A percentile compares a stretch with the other conserved stretches of the same genome.
Evolutionary conservation across 2,329 filamentous ascomycete genomes (phyloP).

Genomic region (Bretziella fagacearum): DNA sequence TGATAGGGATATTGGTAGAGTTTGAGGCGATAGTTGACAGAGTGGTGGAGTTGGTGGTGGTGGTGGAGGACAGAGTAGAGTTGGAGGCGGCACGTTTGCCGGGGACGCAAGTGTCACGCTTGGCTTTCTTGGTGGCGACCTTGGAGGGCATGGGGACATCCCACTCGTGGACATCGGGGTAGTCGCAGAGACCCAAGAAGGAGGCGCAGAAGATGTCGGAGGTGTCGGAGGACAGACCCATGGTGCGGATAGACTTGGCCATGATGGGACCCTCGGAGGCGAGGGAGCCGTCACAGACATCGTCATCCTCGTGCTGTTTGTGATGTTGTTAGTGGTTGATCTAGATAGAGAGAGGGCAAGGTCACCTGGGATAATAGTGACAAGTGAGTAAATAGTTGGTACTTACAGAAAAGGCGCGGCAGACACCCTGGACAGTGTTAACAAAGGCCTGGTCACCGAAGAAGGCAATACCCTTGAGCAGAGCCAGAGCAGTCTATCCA

Average conservation of each 20-base stretch:
- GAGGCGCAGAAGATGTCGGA: constrained; percentile 35
- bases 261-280: constrained; percentile 36
- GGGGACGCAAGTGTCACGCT: constrained; percentile 17
- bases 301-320: constrained; percentile 31
- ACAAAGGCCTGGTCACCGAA: constrained; percentile 28
- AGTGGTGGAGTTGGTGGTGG: neutral
- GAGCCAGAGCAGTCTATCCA: constrained; percentile 13
- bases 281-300: constrained; percentile 38
- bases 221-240: constrained; percentile 31
- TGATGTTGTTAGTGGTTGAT: constrained; percentile 3
- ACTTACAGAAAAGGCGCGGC: constrained; percentile 22
- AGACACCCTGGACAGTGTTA: constrained; percentile 20
- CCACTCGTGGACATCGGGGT: constrained; percentile 28
- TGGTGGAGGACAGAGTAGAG: constrained; percentile 10
- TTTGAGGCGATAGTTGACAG: no score
- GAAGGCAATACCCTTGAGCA: constrained; percentile 28
- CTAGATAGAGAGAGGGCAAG: neutral
- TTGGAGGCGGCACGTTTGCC: constrained; percentile 21
- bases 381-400: no score
- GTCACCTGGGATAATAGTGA: no score
- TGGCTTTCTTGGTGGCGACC: neutral
- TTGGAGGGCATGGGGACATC: constrained; percentile 20
- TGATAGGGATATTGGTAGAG: constrained; percentile 25
- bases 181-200: constrained; percentile 36
- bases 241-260: constrained; percentile 30